Evolutionary conservation across 768 basidiomycete species (phyloP), one percentile per base, ranked within the genome.

Genomic region (Russula ochroleuca): DNA sequence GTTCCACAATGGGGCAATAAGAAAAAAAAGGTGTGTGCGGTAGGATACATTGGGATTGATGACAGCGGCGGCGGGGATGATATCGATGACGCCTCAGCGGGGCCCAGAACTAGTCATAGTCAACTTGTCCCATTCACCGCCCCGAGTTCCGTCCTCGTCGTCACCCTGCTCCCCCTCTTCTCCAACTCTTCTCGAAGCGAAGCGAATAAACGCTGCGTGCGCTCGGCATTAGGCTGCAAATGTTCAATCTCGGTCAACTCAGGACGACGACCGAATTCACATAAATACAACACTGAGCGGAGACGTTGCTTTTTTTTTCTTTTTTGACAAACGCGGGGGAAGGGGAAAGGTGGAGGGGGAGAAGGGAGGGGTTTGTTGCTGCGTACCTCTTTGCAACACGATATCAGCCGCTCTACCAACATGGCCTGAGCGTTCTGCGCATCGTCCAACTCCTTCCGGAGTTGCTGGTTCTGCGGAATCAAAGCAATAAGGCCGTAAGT

Each of bases 361-460:
- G 31, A 2, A 7, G 11, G 5, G 52, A 21, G 21, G 13, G 35
- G 21, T n/a, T n/a, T n/a, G n/a, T n/a, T n/a, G 15, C 23, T 37
- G 64, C 86, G 73, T 69, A 91, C 91, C 84, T 92, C 91, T 79
- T 90, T 90, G 79, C 90, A 93, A 70, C 90, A 93, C 25, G 86
- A 80, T 68, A 92, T 86, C 56, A 93, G 78, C 69, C 90, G 91
- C 76, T 93, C 90, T 64, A 93, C 86, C 63, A 93, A 80, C 76
- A 86, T 80, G 28, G 88, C 83, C 73, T 92, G 90, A 50, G 85
- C 84, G 63, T 84, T 85, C 72, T 90, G 88, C 23, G 85, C 83
- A n/a, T 88, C 86, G 68, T 92, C 90, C 61, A 93, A 77, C 57
- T 92, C 87, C 72, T 87, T 87, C 69, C 83, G 81, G 64, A 90